Percentiles rank a stretch among this genome's conserved stretches.
phyloP scores from a whole-genome alignment of 2,329 filamentous ascomycete genomes.

The Aspergillus ibericus region DNA sequence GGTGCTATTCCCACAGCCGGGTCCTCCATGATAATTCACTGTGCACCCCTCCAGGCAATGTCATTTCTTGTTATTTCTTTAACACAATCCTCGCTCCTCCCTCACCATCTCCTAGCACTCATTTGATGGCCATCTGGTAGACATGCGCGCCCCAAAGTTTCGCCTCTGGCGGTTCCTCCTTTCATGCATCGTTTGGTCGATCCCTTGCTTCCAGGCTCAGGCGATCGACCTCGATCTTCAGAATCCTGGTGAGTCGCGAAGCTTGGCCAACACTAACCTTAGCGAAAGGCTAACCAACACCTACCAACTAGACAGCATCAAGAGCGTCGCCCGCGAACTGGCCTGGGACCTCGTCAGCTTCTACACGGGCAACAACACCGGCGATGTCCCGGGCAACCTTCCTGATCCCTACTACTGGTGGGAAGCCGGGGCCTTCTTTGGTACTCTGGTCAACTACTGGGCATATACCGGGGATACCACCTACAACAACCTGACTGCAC shows the following conservation, averaged over 20 bases:
- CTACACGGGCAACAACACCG: constrained; percentile 50
- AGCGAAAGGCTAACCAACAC: neutral
- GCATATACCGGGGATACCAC: constrained; percentile 70
- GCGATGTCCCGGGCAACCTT: constrained; percentile 49
- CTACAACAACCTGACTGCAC: constrained; percentile 66
- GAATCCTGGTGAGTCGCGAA: constrained; percentile 4
- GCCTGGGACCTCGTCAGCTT: constrained; percentile 52
- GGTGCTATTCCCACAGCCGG: neutral
- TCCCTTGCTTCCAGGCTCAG: neutral
- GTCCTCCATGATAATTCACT: neutral
- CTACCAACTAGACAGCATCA: constrained; percentile 32
- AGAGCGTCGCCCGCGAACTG: constrained; percentile 44
- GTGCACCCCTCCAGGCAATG: neutral
- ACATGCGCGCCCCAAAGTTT: too few species aligned
- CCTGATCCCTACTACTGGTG: constrained; percentile 58
- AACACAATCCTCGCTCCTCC: neutral
- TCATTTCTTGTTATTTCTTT: neutral
- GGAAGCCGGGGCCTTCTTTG: constrained; percentile 69
- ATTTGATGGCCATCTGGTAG: too few species aligned
- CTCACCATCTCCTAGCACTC: neutral
- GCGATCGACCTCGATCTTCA: constrained; percentile 12
- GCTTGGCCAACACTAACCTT: neutral
- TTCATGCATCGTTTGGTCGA: neutral
- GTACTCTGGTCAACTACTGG: constrained; percentile 74
- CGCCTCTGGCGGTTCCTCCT: neutral